Evolutionary conservation across 148 eudicot genomes (phyloP).

Genomic region (Rheum nobile): DNA sequence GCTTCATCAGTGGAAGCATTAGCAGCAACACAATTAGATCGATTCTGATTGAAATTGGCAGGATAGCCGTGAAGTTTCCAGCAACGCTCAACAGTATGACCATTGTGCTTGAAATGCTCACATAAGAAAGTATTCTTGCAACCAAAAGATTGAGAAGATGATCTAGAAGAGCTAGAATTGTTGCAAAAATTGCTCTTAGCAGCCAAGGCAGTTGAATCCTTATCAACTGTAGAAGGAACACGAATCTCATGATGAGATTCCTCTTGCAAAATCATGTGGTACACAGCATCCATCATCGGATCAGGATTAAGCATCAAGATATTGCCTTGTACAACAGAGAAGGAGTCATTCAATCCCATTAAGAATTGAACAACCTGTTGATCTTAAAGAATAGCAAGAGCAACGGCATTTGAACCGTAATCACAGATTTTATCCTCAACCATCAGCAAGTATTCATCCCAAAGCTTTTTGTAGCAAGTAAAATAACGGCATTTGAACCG

Average conservation of each 20-base stretch:
- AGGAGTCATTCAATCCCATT: background rate
- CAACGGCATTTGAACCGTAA: background rate
- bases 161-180: too few species aligned
- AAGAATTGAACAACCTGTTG: too few species aligned
- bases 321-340: background rate
- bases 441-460: background rate
- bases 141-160: too few species aligned
- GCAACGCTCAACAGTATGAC: background rate
- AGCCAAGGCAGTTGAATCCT: background rate
- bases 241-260: background rate
- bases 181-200: background rate
- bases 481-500: too few species aligned
- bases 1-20: background rate
- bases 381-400: background rate
- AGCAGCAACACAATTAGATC: background rate
- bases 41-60: too few species aligned
- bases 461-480: background rate
- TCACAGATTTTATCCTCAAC: background rate
- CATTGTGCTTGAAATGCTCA: background rate
- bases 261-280: background rate
- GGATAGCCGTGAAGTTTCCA: background rate
- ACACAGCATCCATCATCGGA: background rate
- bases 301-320: background rate
- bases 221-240: background rate
- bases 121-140: background rate